Evolutionary conservation across 2,329 filamentous ascomycete genomes (phyloP).

Genomic region (Penicillium expansum): DNA sequence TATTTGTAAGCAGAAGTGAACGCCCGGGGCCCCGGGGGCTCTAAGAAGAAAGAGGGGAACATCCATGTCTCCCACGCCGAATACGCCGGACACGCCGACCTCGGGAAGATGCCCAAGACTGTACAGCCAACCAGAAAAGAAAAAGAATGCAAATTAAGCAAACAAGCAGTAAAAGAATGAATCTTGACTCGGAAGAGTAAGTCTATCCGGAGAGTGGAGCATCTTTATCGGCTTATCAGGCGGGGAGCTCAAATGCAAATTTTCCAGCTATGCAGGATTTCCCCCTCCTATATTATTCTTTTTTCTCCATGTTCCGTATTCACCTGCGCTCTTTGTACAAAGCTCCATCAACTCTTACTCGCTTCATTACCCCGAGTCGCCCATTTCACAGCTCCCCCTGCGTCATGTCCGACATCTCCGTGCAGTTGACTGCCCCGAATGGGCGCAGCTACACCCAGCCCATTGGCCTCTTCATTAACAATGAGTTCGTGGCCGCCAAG

Average conservation of each 20-base stretch:
- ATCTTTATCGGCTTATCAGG: constrained; percentile 23
- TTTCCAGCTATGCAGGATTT: not conserved
- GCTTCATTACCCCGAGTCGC: constrained; percentile 4
- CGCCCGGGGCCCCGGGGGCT: not conserved
- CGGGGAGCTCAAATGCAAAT: constrained; percentile 10
- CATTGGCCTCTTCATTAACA: constrained; percentile 78
- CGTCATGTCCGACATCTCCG: constrained; percentile 40
- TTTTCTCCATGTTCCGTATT: constrained; percentile 11
- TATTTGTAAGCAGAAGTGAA: not conserved
- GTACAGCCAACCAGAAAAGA: not conserved
- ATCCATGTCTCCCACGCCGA: not conserved
- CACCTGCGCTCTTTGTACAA: constrained; percentile 11
- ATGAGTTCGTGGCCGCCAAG: constrained; percentile 70
- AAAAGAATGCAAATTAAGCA: constrained; percentile 2
- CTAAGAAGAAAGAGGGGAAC: not conserved
- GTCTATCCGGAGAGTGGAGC: constrained; percentile 31
- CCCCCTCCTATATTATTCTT: not conserved
- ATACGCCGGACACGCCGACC: not conserved
- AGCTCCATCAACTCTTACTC: constrained; percentile 1
- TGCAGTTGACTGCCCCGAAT: constrained; percentile 71
- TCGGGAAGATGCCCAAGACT: not conserved
- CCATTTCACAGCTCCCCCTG: constrained; percentile 27
- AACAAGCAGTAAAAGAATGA: not conserved
- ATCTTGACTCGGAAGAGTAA: constrained; percentile 28
- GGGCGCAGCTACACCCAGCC: constrained; percentile 70